Evolutionary conservation across 2,329 filamentous ascomycete genomes (phyloP).

Genomic region (Penicillium paneum): DNA sequence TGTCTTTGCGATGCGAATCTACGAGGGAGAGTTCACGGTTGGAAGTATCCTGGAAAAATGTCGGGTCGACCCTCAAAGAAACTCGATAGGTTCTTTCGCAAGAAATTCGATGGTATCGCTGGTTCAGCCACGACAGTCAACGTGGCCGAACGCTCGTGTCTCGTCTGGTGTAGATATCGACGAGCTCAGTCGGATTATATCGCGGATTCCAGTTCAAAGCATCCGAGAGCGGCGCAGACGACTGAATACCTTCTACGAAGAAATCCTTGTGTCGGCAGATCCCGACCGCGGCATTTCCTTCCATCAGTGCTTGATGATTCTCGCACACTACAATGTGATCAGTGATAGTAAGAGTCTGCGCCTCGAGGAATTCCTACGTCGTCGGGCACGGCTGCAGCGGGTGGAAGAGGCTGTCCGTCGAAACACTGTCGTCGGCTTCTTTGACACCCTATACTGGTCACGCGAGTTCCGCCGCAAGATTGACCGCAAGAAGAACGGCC

Average conservation of each 20-base stretch:
- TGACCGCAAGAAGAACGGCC: slow-evolving; percentile 67
- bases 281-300: slow-evolving; percentile 87
- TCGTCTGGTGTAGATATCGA: slow-evolving; percentile 65
- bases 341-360: slow-evolving; percentile 94
- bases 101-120: slow-evolving; percentile 37
- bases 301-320: slow-evolving; percentile 85
- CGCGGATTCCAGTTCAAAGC: slow-evolving; percentile 67
- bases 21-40: slow-evolving; percentile 85
- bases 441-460: slow-evolving; percentile 86
- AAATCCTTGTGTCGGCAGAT: slow-evolving; percentile 90
- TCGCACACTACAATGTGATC: slow-evolving; percentile 98
- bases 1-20: slow-evolving; percentile 95
- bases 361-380: slow-evolving; percentile 89
- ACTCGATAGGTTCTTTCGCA: slow-evolving; percentile 2
- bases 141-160: slow-evolving; percentile 33
- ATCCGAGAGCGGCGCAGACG: slow-evolving; percentile 72
- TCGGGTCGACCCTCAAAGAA: slow-evolving; percentile 51
- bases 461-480: slow-evolving; percentile 74
- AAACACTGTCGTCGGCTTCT: slow-evolving; percentile 88
- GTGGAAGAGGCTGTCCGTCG: slow-evolving; percentile 93
- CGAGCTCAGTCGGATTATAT: slow-evolving; percentile 70
- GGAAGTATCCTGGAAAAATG: slow-evolving; percentile 83
- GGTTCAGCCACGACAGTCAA: slow-evolving; percentile 14
- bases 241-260: slow-evolving; percentile 95
- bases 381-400: slow-evolving; percentile 82